Evolutionary conservation across 805 yeast genomes (phyloP).

Genomic region (Lachancea waltii): DNA sequence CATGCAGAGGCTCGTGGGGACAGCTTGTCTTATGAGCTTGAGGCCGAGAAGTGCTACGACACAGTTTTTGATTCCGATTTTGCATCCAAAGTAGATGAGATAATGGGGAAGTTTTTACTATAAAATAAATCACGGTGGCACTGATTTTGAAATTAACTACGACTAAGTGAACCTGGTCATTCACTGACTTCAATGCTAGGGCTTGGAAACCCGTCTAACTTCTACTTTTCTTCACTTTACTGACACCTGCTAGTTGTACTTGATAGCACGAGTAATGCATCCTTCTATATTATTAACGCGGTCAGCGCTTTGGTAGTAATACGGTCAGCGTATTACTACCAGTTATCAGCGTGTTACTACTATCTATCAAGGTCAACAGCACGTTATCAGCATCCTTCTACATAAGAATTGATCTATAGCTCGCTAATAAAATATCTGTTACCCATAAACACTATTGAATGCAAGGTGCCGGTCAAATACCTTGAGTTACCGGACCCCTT

Average conservation of each 20-base stretch:
- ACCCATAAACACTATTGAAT: no score
- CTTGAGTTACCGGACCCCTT: no score
- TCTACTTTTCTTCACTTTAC: not conserved
- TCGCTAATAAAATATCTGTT: slow-evolving; percentile 6
- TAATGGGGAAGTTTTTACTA: not conserved
- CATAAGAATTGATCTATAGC: not conserved
- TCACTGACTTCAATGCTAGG: slow-evolving; percentile 1
- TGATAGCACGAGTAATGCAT: slow-evolving; percentile 5
- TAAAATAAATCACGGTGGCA: not conserved
- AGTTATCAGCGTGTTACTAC: no score
- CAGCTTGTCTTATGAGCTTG: not conserved
- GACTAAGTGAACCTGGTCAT: not conserved
- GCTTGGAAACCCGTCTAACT: slow-evolving; percentile 4
- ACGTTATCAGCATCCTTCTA: slow-evolving; percentile 9
- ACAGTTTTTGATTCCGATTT: slow-evolving; percentile 1
- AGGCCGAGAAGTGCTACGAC: not conserved
- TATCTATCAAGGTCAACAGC: slow-evolving; percentile 5
- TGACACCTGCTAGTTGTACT: slow-evolving; percentile 4
- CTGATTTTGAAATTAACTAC: not conserved
- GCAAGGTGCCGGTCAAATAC: no score
- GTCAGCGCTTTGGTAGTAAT: no score
- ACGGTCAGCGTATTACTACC: no score
- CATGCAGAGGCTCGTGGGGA: slow-evolving; percentile 6
- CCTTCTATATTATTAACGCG: slow-evolving; percentile 1
- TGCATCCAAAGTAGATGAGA: slow-evolving; percentile 2